Evolutionary conservation across 352 stramenopile genomes (phyloP), one percentile per base, ranked within the genome.

Genomic region (Globisporangium recalcitrans): DNA sequence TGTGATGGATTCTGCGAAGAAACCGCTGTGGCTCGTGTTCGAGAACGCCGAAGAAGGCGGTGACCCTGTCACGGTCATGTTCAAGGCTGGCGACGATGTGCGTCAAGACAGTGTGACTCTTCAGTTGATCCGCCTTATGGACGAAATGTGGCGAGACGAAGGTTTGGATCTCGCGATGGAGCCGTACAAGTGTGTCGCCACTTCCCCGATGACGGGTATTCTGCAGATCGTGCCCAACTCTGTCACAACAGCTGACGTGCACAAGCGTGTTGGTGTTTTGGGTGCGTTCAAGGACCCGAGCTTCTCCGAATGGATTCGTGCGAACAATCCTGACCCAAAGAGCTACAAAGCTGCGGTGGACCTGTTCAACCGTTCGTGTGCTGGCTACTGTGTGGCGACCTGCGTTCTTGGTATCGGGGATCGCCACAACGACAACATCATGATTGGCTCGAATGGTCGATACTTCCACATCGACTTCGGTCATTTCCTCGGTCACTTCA

Each of bases 381-480:
- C 93, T 53, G 93, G 91, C 11, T 98, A 98, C 72, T 97, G 89
- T 74, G 92, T 98, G 1, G 93, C 92, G 1, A 98, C 91, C 1
- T 98, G 91, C 68, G 88, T 98, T 2, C 78, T 98, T 44, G 94
- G 94, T 40, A 97, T 98, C 63, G 94, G 94, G 60, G 94, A 98
- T 69, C 88, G 94, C 9, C 94, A 98, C 73, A 97, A 97, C 54
- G 94, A 98, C 74, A 98, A 98, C 70, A 96, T 98, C 60, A 98
- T 98, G 95, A 93, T 94, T 64, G 65, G 69, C 22, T 81, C 76
- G 21, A 82, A 74, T 4, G 86, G 86, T 32, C 81, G 85, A 60
- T 95, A 93, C 75, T 95, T 95, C 68, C 86, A 95, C 69, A 95
- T 95, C 36, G 86, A 95, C 70, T 95, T 95, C 55, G 86, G 86